These are phyloP conservation scores for Carex parvula DNA, from an alignment of 176 grass and related monocot species.

Conservation along the genomic window DNA sequence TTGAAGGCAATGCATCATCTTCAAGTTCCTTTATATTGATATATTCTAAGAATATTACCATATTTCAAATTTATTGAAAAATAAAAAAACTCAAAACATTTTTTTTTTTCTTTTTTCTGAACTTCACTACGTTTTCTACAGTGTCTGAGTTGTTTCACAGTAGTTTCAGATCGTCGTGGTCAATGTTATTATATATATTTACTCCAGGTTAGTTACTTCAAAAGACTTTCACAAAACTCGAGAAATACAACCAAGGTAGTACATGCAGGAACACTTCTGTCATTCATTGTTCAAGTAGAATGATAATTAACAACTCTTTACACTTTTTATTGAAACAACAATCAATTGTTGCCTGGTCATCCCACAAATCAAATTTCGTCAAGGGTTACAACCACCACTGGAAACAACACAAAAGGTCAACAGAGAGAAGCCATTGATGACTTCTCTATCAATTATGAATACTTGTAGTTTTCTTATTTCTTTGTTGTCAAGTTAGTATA, in stretches of 20 bases:
- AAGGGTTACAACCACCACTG: not conserved
- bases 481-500: slow-evolving; percentile 8
- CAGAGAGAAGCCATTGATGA: not conserved
- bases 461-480: not conserved
- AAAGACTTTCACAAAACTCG: not conserved
- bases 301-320: not conserved
- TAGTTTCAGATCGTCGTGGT: not conserved
- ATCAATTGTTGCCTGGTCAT: slow-evolving; percentile 4
- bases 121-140: not conserved
- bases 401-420: slow-evolving; percentile 1
- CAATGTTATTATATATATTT: not conserved
- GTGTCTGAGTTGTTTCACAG: not conserved
- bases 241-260: not conserved
- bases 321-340: not conserved
- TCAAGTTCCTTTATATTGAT: not conserved
- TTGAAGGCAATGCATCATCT: not conserved
- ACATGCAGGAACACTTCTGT: not conserved
- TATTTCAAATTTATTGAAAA: not conserved
- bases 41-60: not conserved
- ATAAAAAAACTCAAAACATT: not conserved
- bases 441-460: not conserved
- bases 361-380: slow-evolving; percentile 4
- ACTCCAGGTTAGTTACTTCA: not conserved
- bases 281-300: not conserved
- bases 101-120: not conserved